These are phyloP conservation scores for Edaphochlamys debaryana DNA, from an alignment of 139 green algal species.

Conservation along the genomic window DNA sequence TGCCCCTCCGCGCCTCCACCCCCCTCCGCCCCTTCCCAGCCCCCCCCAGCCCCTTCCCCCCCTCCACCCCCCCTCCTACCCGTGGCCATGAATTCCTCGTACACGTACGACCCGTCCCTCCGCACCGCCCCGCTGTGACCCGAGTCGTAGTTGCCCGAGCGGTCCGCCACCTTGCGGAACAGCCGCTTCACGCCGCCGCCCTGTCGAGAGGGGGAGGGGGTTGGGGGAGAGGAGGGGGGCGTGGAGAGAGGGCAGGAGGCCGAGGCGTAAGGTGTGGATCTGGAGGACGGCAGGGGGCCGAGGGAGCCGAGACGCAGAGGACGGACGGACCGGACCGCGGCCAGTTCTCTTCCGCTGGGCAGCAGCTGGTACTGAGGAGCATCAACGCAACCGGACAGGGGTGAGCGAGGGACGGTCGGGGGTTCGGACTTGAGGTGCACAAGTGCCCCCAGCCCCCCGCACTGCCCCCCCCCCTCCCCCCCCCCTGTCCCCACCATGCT, in stretches of 20 bases:
- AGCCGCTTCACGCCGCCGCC: slow-evolving; percentile 96
- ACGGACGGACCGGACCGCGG: no score
- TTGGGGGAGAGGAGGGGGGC: no score
- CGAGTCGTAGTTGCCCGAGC: slow-evolving; percentile 82
- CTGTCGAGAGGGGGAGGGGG: not conserved
- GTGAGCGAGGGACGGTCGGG: no score
- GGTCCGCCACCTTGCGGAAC: slow-evolving; percentile 95
- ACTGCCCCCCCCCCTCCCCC: not conserved
- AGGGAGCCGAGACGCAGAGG: no score
- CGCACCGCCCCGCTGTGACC: slow-evolving; percentile 85
- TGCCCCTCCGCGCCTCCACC: not conserved
- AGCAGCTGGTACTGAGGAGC: no score
- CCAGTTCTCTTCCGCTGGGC: no score
- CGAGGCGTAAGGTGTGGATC: not conserved
- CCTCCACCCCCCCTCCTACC: slow-evolving; percentile 7
- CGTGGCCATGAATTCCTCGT: slow-evolving; percentile 96
- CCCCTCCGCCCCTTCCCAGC: not conserved
- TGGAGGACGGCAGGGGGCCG: not conserved
- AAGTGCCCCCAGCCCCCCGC: no score
- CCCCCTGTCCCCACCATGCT: slow-evolving; percentile 70
- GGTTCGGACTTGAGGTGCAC: no score
- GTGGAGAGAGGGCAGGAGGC: no score
- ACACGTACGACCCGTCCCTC: slow-evolving; percentile 94
- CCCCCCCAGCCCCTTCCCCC: not conserved
- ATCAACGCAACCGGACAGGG: no score